Evolutionary conservation across 2,329 filamentous ascomycete genomes (phyloP).

Genomic region (Fusarium coffeatum): DNA sequence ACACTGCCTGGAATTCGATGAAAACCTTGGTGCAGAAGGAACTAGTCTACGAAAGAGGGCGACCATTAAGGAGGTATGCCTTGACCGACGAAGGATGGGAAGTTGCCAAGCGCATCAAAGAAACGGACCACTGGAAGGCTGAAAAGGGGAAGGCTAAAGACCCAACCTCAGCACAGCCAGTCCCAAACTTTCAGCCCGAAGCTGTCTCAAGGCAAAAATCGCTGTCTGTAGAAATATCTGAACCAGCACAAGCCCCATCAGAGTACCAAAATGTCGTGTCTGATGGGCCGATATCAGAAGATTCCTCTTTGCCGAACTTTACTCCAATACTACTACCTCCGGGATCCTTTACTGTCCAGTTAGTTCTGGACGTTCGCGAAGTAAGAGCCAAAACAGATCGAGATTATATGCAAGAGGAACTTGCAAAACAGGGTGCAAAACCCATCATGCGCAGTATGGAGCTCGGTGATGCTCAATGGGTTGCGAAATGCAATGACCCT

Average conservation of each 20-base stretch:
- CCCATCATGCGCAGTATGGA: conserved; percentile 76
- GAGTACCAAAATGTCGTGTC: conserved; percentile 56
- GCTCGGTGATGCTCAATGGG: conserved; percentile 82
- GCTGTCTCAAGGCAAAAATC: conserved; percentile 16
- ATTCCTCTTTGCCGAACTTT: conserved; percentile 59
- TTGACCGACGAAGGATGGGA: conserved; percentile 85
- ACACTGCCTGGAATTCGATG: conserved; percentile 87
- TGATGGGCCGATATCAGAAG: conserved; percentile 50
- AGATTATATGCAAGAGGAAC: conserved; percentile 80
- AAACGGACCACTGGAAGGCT: conserved; percentile 56
- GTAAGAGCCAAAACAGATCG: conserved; percentile 77
- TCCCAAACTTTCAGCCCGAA: conserved; percentile 10
- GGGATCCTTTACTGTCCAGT: conserved; percentile 75
- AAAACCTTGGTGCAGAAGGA: conserved; percentile 80
- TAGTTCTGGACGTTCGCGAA: conserved; percentile 81
- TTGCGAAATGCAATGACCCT: conserved; percentile 76
- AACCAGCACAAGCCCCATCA: conserved; percentile 25
- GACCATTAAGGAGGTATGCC: conserved; percentile 74
- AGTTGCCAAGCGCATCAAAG: conserved; percentile 72
- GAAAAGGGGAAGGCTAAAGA: conserved; percentile 38
- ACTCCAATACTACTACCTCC: conserved; percentile 71
- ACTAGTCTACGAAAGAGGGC: conserved; percentile 76
- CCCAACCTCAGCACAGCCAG: conserved; percentile 7
- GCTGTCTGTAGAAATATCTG: conserved; percentile 35
- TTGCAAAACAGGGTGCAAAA: conserved; percentile 72